Conservation (phyloP, 179 eudicot genomes). For the Sideroxylon spinosum region DNA sequence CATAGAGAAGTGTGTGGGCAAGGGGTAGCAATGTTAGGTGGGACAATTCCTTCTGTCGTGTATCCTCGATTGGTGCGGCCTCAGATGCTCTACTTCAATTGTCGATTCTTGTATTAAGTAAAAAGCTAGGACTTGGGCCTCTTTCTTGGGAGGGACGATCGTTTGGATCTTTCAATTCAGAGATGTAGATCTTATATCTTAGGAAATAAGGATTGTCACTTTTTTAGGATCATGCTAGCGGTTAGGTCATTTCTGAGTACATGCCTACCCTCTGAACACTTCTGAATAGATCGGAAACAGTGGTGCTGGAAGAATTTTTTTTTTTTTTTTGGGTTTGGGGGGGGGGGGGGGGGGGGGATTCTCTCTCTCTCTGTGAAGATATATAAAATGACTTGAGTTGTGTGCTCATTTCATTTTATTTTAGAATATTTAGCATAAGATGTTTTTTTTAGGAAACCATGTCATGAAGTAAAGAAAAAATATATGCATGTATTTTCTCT, state of each 20-base stretch:
- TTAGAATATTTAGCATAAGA: no score
- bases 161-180: no score
- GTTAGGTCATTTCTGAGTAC: not conserved
- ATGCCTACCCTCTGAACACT: not conserved
- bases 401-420: no score
- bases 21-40: not conserved
- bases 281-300: not conserved
- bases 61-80: not conserved
- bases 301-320: not conserved
- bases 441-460: no score
- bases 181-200: not conserved
- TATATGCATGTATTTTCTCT: no score
- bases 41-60: not conserved
- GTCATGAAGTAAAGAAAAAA: no score
- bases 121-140: not conserved
- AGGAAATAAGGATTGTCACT: not conserved
- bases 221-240: not conserved
- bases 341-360: no score
- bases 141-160: no score
- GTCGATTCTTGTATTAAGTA: not conserved
- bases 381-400: no score
- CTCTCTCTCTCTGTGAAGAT: no score
- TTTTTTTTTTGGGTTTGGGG: no score
- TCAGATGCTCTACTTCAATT: not conserved
- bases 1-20: no score